Evolutionary conservation across 1,284 basidiomycete species (phyloP).

Genomic region (Rhodotorula sp.): DNA sequence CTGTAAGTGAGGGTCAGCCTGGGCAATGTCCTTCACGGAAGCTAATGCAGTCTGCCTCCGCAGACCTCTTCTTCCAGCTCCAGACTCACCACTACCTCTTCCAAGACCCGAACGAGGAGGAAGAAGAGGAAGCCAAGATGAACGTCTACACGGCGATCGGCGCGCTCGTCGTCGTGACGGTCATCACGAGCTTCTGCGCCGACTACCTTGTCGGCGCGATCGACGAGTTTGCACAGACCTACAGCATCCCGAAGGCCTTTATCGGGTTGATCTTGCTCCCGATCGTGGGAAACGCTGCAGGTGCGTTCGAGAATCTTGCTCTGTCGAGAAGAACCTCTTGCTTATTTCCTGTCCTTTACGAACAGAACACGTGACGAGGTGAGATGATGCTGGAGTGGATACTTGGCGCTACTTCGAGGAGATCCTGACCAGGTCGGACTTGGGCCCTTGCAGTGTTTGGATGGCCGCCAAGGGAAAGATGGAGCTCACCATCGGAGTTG

Average conservation of each 20-base stretch:
- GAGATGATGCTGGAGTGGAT: no score
- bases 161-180: conserved; percentile 59
- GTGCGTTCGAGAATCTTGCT: not conserved
- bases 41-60: conserved; percentile 46
- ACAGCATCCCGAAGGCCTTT: conserved; percentile 76
- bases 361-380: not conserved
- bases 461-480: conserved; percentile 83
- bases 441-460: conserved; percentile 61
- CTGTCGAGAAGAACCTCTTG: not conserved
- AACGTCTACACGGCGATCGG: conserved; percentile 63
- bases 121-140: conserved; percentile 64
- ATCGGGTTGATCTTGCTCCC: conserved; percentile 61
- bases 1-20: conserved; percentile 49
- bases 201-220: conserved; percentile 78
- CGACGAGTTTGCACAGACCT: conserved; percentile 77
- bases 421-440: not conserved
- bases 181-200: conserved; percentile 81
- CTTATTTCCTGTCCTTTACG: not conserved
- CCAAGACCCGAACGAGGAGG: conserved; percentile 53
- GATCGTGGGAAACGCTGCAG: conserved; percentile 56
- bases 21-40: rapidly evolving
- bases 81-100: conserved; percentile 57
- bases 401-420: no score
- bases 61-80: conserved; percentile 54
- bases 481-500: conserved; percentile 50